These are phyloP conservation scores for Macadamia tetraphylla DNA, from an alignment of 164 flowering plant genomes.

Conservation along the genomic window DNA sequence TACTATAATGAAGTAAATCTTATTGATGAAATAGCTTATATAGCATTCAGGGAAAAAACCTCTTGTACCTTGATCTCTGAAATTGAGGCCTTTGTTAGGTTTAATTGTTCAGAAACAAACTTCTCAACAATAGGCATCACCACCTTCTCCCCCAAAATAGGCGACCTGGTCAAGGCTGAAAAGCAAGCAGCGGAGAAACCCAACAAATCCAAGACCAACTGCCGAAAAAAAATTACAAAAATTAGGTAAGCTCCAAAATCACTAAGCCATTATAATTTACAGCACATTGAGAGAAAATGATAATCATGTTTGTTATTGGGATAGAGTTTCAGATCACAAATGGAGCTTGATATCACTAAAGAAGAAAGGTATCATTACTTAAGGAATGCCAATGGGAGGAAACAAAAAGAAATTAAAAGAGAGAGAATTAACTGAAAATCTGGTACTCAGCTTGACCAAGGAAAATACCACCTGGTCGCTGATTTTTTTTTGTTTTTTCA, in stretches of 20 bases:
- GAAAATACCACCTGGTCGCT: too few relatives aligned
- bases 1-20: background rate
- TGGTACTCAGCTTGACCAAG: too few relatives aligned
- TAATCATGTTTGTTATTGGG: background rate
- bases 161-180: slow-evolving; percentile 40
- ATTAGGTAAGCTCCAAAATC: background rate
- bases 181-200: slow-evolving; percentile 43
- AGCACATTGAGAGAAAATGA: background rate
- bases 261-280: background rate
- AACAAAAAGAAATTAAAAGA: background rate
- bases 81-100: slow-evolving; percentile 42
- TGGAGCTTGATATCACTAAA: too few relatives aligned
- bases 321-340: background rate
- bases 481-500: too few relatives aligned
- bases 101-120: slow-evolving; percentile 53
- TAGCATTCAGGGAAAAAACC: background rate
- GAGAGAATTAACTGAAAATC: too few relatives aligned
- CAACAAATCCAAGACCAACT: slow-evolving; percentile 65
- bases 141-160: slow-evolving; percentile 28
- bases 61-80: slow-evolving; percentile 62
- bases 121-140: slow-evolving; percentile 37
- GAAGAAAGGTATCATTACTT: too few relatives aligned
- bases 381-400: too few relatives aligned
- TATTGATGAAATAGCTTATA: background rate
- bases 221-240: slow-evolving; percentile 21